Evolutionary conservation across 805 yeast genomes (phyloP).

Genomic region (Candida morakotiae): DNA sequence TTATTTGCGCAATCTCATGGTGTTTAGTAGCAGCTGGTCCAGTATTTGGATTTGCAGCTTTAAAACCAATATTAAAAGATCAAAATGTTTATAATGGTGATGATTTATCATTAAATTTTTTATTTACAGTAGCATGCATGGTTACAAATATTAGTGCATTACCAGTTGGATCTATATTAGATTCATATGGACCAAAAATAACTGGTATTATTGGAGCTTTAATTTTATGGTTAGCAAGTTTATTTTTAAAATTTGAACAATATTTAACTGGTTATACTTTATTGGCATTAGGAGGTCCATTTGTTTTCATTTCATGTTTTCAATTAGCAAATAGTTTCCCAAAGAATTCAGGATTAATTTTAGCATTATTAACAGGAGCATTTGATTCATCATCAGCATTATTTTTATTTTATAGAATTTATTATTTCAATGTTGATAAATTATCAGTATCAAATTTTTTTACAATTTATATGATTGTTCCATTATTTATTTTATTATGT

Average conservation of each 20-base stretch:
- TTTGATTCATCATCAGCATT: conserved; percentile 91
- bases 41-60: conserved; percentile 92
- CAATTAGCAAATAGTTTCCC: conserved; percentile 87
- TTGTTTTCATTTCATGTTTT: conserved; percentile 84
- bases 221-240: conserved; percentile 54
- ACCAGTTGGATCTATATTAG: conserved; percentile 77
- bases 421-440: conserved; percentile 44
- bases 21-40: conserved; percentile 91
- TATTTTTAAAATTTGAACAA: conserved; percentile 48
- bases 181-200: conserved; percentile 73
- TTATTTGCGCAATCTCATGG: conserved; percentile 76
- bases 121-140: conserved; percentile 86
- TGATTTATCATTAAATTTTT: conserved; percentile 73
- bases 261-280: conserved; percentile 70
- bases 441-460: conserved; percentile 60
- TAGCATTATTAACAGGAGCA: conserved; percentile 88
- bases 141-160: conserved; percentile 80
- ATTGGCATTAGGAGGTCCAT: conserved; percentile 90
- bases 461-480: conserved; percentile 64
- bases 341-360: conserved; percentile 68
- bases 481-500: conserved; percentile 68
- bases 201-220: conserved; percentile 73
- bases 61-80: conserved; percentile 73
- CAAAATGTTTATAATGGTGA: conserved; percentile 83
- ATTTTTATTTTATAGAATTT: conserved; percentile 66